Base-by-base conservation (phyloP, 768 basidiomycete genomes). In the Termitomyces heimii region DNA sequence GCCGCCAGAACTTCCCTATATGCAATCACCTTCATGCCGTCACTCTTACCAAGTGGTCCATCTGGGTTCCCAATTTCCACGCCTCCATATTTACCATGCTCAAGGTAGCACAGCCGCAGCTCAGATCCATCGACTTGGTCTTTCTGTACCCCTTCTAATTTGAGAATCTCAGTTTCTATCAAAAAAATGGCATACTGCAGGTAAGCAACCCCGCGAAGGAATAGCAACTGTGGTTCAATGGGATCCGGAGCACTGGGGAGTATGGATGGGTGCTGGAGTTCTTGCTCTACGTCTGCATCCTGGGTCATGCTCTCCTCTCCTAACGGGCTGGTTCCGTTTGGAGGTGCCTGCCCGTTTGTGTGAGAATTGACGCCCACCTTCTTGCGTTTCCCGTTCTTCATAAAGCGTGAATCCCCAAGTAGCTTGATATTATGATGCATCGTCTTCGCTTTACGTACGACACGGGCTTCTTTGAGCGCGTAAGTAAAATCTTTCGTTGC, bases 401-500 rank as follows among this genome's bases (percentile, higher is more conserved):
- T 66, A 64, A 63, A 59, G 67, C 70, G 63, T 35, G 71, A 61
- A 54, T 75, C 73, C 46, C 65, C 67, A 40, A 68, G 66, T 48
- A 65, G 61, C 40, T 67, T 73, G 47, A 76, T 75, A 59, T 70
- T 77, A 24, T 77, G 72, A 65, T 89, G 88, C 16, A 73, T 71
- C 46, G 75, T 71, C 50, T 80, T 82, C 1, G 83, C 83, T 70
- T 84, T 89, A 53, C 92, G 88, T 24, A 76, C 72, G 0, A 82
- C 78, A 34, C 89, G 84, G 0, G 89, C 82, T 71, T 94, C 90
- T 62, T 83, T 86, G 58, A 94, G 78, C 3, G 88, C 91, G 60
- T 85, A 70, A 0, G 92, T 93, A 59, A 92, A 93, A 67, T 93
- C 92, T 65, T 84, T 88, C 29, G 80, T 82, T 1, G 92, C 92